phyloP scores from a whole-genome alignment of 257 asterid genomes.

The Forsythia suspensa region DNA sequence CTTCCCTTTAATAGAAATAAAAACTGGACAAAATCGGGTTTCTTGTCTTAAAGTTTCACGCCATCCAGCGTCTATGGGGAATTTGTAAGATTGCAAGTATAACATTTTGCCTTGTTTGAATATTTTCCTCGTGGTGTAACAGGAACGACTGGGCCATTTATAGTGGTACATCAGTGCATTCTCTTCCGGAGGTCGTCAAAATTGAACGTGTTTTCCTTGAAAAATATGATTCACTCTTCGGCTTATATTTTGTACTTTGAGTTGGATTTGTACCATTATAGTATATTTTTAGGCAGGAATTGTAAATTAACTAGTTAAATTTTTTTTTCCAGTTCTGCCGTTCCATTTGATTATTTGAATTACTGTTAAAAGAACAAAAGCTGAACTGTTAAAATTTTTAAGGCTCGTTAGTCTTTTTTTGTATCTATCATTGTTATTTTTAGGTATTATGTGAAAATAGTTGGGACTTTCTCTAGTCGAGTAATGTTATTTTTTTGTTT shows the following conservation, averaged over 20 bases:
- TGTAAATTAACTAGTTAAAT: slow-evolving; percentile 10
- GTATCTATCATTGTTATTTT: background rate
- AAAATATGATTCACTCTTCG: background rate
- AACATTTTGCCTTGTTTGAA: background rate
- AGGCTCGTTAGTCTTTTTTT: too few species aligned
- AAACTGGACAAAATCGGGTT: background rate
- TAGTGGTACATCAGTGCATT: slow-evolving; percentile 14
- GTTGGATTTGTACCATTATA: background rate
- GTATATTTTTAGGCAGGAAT: background rate
- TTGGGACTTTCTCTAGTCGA: too few species aligned
- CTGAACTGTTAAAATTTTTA: background rate
- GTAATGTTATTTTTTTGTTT: too few species aligned
- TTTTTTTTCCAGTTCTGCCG: background rate
- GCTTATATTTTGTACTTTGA: background rate
- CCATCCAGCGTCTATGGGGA: background rate
- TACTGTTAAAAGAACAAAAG: background rate
- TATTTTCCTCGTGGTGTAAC: slow-evolving; percentile 15
- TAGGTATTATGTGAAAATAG: background rate
- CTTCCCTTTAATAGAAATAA: too few species aligned
- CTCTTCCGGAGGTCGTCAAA: background rate
- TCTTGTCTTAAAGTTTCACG: background rate
- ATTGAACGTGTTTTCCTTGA: background rate
- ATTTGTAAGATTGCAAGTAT: background rate
- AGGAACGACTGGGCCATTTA: slow-evolving; percentile 54
- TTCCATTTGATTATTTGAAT: background rate